Evolutionary conservation across 257 asterid genomes (phyloP).

Genomic region (Craterostigma plantagineum): DNA sequence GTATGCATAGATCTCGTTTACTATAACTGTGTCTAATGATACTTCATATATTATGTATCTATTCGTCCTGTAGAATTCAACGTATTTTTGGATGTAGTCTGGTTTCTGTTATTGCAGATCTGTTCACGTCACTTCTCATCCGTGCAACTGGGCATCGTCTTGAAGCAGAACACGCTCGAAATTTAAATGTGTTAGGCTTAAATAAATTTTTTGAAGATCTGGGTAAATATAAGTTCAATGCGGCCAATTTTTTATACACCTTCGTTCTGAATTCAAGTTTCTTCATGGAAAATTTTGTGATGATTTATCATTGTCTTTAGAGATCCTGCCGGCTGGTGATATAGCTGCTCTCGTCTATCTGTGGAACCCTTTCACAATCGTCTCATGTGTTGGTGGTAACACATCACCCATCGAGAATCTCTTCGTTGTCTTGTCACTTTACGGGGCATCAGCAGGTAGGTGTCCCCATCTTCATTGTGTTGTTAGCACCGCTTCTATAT

Average conservation of each 20-base stretch:
- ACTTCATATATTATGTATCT: slow-evolving; percentile 5
- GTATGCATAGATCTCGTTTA: no score
- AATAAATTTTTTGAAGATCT: slow-evolving; percentile 22
- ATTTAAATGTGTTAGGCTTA: slow-evolving; percentile 44
- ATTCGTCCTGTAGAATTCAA: slow-evolving; percentile 23
- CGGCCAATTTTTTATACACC: not conserved
- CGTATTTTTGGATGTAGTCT: slow-evolving; percentile 71
- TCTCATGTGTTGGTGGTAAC: slow-evolving; percentile 76
- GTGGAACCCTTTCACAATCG: slow-evolving; percentile 87
- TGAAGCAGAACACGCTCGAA: slow-evolving; percentile 29
- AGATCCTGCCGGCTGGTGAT: slow-evolving; percentile 63
- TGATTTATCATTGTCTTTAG: slow-evolving; percentile 20
- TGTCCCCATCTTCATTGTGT: slow-evolving; percentile 1
- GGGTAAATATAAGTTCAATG: slow-evolving; percentile 20
- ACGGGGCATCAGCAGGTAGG: slow-evolving; percentile 82
- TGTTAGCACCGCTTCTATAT: no score
- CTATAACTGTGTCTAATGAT: no score
- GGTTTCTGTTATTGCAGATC: slow-evolving; percentile 84
- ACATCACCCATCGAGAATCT: slow-evolving; percentile 76
- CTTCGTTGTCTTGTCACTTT: slow-evolving; percentile 52
- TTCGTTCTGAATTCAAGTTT: not conserved
- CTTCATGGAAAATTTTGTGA: slow-evolving; percentile 10
- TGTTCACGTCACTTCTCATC: slow-evolving; percentile 58
- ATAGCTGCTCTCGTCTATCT: slow-evolving; percentile 83
- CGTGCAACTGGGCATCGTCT: slow-evolving; percentile 65